Conservation (phyloP, 768 basidiomycete genomes). For the Pisolithus microcarpus region DNA sequence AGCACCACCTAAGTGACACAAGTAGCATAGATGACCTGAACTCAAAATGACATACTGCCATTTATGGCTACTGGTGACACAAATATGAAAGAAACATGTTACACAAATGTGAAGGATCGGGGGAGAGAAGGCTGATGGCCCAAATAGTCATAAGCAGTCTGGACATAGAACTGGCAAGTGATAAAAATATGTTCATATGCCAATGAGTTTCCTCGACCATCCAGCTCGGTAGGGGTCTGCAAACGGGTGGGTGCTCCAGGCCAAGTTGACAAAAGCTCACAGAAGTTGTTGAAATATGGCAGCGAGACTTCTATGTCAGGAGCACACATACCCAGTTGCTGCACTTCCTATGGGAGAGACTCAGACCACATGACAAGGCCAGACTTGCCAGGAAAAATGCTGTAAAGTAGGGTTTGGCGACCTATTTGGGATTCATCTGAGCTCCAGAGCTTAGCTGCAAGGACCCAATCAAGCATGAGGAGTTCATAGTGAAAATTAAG, state of each 20-base stretch:
- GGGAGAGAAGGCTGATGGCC: no score
- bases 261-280: background rate
- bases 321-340: background rate
- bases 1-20: no score
- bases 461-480: slow-evolving; percentile 6
- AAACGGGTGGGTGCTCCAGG: background rate
- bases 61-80: no score
- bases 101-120: no score
- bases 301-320: background rate
- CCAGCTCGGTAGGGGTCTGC: background rate
- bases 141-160: no score
- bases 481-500: slow-evolving; percentile 16
- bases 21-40: no score
- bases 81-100: no score
- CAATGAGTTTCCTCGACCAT: background rate
- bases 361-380: slow-evolving; percentile 3
- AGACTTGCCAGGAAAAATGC: background rate
- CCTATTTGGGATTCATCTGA: background rate
- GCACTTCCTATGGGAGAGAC: background rate
- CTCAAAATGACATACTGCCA: no score
- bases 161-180: no score
- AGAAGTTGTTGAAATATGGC: slow-evolving; percentile 1
- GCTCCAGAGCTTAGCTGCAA: background rate
- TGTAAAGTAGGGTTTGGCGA: background rate
- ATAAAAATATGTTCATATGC: no score